phyloP scores from a whole-genome alignment of 108 stramenopile genomes.

The Cyclotella baltica region DNA sequence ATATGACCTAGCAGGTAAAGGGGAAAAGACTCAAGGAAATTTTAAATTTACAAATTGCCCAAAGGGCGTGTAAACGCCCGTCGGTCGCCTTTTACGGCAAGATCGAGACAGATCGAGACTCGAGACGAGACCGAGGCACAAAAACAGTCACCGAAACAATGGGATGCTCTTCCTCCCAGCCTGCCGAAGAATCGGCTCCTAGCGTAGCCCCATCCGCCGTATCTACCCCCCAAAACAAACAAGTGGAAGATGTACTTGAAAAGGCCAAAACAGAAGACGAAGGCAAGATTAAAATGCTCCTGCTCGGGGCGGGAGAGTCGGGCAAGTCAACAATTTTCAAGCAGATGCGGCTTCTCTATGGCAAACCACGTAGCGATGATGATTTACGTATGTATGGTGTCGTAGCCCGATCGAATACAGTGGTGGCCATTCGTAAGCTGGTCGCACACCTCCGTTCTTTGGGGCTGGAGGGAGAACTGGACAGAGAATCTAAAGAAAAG shows the following conservation, averaged over 20 bases:
- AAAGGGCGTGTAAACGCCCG: too few species aligned
- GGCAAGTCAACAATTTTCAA: constrained; percentile 98
- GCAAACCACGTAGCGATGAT: constrained; percentile 70
- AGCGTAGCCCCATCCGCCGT: constrained; percentile 1
- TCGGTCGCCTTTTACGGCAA: too few species aligned
- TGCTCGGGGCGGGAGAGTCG: constrained; percentile 97
- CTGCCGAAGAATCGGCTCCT: constrained; percentile 14
- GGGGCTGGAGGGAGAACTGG: constrained; percentile 69
- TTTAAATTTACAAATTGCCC: too few species aligned
- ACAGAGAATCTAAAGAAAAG: constrained; percentile 55
- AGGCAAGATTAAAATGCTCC: constrained; percentile 91
- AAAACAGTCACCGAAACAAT: constrained; percentile 26
- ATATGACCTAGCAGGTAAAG: too few species aligned
- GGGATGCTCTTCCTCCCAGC: constrained; percentile 39
- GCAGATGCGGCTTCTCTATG: constrained; percentile 88
- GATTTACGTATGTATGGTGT: constrained; percentile 85
- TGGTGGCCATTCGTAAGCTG: constrained; percentile 79
- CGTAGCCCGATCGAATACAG: constrained; percentile 78
- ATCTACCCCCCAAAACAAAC: constrained; percentile 8
- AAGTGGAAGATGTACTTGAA: constrained; percentile 32
- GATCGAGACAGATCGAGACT: too few species aligned
- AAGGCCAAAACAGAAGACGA: constrained; percentile 32
- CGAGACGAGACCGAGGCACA: too few species aligned
- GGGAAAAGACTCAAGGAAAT: too few species aligned
- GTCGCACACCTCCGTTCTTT: constrained; percentile 65